A percentile compares a stretch with the other conserved stretches of the same genome.
Evolutionary conservation across 2,329 filamentous ascomycete genomes (phyloP).

Genomic region (Hypoxylon sp.): DNA sequence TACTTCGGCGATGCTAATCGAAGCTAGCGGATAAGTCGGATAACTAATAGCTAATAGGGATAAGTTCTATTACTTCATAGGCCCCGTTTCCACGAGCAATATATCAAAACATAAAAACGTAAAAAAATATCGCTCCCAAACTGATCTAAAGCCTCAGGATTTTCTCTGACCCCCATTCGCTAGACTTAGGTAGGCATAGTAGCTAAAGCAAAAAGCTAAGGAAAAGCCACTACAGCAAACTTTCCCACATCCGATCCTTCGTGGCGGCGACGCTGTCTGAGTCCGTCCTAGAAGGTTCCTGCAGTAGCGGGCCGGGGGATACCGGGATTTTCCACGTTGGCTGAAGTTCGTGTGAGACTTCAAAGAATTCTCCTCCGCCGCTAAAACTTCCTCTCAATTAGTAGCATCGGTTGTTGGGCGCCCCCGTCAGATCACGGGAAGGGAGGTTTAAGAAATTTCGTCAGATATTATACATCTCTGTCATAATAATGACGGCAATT

Average conservation of each 20-base stretch:
- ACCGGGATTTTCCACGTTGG: constrained; percentile 22
- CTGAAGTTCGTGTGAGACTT: constrained; percentile 21
- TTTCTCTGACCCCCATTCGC: constrained; percentile 1
- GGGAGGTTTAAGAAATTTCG: constrained; percentile 13
- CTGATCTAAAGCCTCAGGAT: constrained; percentile 9
- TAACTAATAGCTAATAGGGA: constrained; percentile 17
- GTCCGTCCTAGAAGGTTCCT: constrained; percentile 40
- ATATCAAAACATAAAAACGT: constrained; percentile 8
- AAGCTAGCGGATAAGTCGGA: constrained; percentile 10
- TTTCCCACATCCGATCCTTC: constrained; percentile 29
- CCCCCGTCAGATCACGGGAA: constrained; percentile 17
- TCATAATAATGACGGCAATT: background rate
- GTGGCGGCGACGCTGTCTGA: constrained; percentile 20
- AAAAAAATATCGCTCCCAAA: constrained; percentile 27
- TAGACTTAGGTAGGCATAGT: constrained; percentile 5
- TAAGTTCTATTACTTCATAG: constrained; percentile 20
- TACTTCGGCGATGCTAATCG: constrained; percentile 33
- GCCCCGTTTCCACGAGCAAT: constrained; percentile 13
- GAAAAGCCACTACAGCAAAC: constrained; percentile 21
- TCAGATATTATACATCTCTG: constrained; percentile 11
- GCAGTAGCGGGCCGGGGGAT: constrained; percentile 40
- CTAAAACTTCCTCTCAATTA: constrained; percentile 14
- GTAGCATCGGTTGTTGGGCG: background rate
- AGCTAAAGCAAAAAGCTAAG: constrained; percentile 2
- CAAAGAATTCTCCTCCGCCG: constrained; percentile 19